Base-by-base conservation (phyloP, 331 rosid species). In the Saraca asoca region DNA sequence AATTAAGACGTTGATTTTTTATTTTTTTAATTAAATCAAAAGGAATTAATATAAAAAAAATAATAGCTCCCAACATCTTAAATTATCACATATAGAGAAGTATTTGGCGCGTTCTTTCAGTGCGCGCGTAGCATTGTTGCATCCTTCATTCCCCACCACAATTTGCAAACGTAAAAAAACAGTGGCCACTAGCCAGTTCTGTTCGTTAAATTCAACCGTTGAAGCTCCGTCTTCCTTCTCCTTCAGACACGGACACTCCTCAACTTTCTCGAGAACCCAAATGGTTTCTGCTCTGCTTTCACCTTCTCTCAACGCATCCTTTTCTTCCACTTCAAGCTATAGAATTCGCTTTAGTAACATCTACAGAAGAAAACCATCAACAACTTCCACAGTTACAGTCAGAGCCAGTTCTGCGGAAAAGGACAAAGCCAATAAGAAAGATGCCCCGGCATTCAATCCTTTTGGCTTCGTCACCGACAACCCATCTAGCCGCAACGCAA, bases 391-490 rank as follows among this genome's bases (percentile, higher is more conserved):
- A 37, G 56, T 62, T 4, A 20, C 45, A 48, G 69, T 86, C 55
- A 77, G 69, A 71, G 91, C 85, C 64, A 84, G 81, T 53, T 88
- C 96, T 59, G 55, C 83, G 1, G 81, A 85, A 29, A 82, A 74
- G 19, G 76, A 73, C 53, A 72, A 69, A 51, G 71, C 76, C 44
- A 51, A 68, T 9, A 76, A 78, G 39, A 58, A 81, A 17, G 87
- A 83, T 8, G 8, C 72, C 6, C 55, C 88, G 0, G 80, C 69
- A 7, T 90, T 93, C 87, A 93, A 84, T 69, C 98, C 98, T 33
- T 93, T 90, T 42, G 97, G 97, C 14, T 93, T 93, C 39, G 98
- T 93, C 75, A 93, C 96, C 6, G 96, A 93, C 29, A 93, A 93
- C 65, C 95, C 95, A 0, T 93, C 98, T 4, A 93, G 98, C 79